phyloP scores from a whole-genome alignment of 2,329 filamentous ascomycete species.

The Fusarium buxicola region DNA sequence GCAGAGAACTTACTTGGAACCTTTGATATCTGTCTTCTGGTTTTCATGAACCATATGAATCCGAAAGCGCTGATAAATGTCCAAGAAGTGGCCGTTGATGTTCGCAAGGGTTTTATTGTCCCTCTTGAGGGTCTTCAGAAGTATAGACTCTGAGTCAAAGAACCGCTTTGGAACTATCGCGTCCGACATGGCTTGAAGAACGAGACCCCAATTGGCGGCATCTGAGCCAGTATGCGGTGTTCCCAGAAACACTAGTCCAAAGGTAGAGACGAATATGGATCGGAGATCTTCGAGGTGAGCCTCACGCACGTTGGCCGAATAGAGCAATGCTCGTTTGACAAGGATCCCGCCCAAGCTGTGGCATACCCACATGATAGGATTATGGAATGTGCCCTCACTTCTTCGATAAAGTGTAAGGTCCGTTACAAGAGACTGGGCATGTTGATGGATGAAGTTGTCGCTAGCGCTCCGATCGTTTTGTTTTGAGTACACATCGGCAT shows the following conservation, averaged over 20 bases:
- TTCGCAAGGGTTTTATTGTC: conserved; percentile 80
- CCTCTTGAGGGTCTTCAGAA: conserved; percentile 76
- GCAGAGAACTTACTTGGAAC: conserved; percentile 60
- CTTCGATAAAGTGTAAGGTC: conserved; percentile 72
- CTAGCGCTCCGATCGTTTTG: conserved; percentile 65
- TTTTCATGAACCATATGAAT: conserved; percentile 84
- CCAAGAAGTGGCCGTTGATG: conserved; percentile 78
- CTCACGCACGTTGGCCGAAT: conserved; percentile 71
- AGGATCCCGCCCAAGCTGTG: conserved; percentile 81
- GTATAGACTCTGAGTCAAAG: conserved; percentile 73
- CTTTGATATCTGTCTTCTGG: conserved; percentile 75
- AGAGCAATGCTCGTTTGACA: conserved; percentile 75
- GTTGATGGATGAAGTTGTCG: conserved; percentile 75
- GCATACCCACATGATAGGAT: conserved; percentile 80
- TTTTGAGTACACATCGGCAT: conserved; percentile 71
- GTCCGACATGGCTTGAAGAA: conserved; percentile 75
- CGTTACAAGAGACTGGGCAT: conserved; percentile 75
- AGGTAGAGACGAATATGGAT: conserved; percentile 79
- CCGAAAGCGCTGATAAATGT: conserved; percentile 76
- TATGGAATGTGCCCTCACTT: conserved; percentile 65
- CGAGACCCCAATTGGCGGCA: conserved; percentile 73
- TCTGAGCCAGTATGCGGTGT: conserved; percentile 80
- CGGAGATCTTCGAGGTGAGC: conserved; percentile 72
- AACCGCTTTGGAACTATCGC: conserved; percentile 73
- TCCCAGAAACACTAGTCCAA: conserved; percentile 80